These are phyloP conservation scores for Aspergillus egyptiacus DNA, from an alignment of 495 filamentous ascomycete genomes.

Conservation along the genomic window DNA sequence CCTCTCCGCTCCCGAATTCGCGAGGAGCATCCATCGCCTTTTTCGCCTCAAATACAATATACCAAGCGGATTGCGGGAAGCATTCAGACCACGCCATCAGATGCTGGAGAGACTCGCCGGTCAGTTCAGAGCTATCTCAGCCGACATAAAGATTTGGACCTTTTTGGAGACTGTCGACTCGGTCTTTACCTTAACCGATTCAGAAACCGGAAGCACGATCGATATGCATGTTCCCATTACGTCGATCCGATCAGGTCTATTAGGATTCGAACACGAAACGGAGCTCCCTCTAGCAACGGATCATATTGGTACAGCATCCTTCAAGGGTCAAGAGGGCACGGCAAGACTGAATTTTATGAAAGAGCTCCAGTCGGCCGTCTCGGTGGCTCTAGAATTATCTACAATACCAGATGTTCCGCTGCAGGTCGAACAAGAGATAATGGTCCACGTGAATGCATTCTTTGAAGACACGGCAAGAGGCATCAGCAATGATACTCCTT, in stretches of 20 bases:
- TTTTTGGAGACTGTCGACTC: conserved; percentile 62
- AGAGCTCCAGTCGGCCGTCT: conserved; percentile 41
- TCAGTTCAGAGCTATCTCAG: conserved; percentile 52
- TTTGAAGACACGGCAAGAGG: conserved; percentile 48
- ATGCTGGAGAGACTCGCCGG: conserved; percentile 46
- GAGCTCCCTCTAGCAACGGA: conserved; percentile 53
- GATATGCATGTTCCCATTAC: conserved; percentile 52
- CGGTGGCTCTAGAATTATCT: conserved; percentile 37
- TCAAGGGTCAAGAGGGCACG: conserved; percentile 44
- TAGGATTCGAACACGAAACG: conserved; percentile 50
- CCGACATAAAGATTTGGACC: conserved; percentile 61
- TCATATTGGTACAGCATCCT: conserved; percentile 52
- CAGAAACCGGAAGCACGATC: conserved; percentile 24
- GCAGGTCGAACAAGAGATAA: conserved; percentile 45
- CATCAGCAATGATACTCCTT: conserved; percentile 34
- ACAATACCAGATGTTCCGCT: conserved; percentile 36
- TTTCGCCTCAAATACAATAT: conserved; percentile 51
- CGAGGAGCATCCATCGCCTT: conserved; percentile 47
- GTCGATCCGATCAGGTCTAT: conserved; percentile 54
- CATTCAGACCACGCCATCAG: conserved; percentile 45
- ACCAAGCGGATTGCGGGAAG: conserved; percentile 42
- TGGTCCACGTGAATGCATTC: conserved; percentile 56
- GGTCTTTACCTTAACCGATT: conserved; percentile 41
- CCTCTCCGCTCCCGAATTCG: conserved; percentile 52
- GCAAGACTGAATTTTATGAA: conserved; percentile 45